Percentiles rank a stretch among this genome's conserved stretches.
These are phyloP conservation scores for Auricularia auricula-judae DNA, from an alignment of 768 basidiomycete genomes.

Conservation along the genomic window DNA sequence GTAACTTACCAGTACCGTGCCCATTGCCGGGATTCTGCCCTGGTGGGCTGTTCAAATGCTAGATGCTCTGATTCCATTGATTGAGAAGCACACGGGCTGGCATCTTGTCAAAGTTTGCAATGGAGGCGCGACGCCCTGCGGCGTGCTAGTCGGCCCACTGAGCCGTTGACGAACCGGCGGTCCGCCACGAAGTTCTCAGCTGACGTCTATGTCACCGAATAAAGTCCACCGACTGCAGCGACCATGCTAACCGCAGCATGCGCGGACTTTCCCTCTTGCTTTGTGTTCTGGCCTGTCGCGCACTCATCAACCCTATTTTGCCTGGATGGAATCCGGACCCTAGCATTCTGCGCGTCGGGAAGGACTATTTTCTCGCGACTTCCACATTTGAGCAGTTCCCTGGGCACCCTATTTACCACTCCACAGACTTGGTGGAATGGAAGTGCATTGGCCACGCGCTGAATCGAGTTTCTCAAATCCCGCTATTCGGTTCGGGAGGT, in stretches of 20 bases:
- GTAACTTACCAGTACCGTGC: too few relatives aligned
- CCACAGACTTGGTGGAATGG: slow-evolving; percentile 14
- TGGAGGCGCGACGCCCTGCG: too few relatives aligned
- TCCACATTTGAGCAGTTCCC: slow-evolving; percentile 18
- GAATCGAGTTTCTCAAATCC: slow-evolving; percentile 1
- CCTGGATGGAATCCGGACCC: slow-evolving; percentile 15
- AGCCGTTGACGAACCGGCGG: background rate
- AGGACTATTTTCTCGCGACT: slow-evolving; percentile 14
- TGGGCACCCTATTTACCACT: slow-evolving; percentile 16
- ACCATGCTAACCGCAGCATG: background rate
- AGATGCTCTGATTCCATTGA: too few relatives aligned
- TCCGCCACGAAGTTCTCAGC: background rate
- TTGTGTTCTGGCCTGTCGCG: background rate
- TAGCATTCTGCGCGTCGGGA: slow-evolving; percentile 10
- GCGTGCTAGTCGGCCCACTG: background rate
- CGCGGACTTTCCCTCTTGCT: background rate
- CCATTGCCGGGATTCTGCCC: too few relatives aligned
- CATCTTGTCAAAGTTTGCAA: too few relatives aligned
- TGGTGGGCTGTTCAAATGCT: too few relatives aligned
- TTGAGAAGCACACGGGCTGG: too few relatives aligned
- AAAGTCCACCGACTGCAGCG: background rate
- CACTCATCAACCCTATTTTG: slow-evolving; percentile 1
- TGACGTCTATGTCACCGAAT: background rate
- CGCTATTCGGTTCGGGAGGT: background rate
- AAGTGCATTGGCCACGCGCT: slow-evolving; percentile 11